These are phyloP conservation scores for Eragrostis nindensis DNA, from an alignment of 176 grass and related monocot genomes.

Conservation along the genomic window DNA sequence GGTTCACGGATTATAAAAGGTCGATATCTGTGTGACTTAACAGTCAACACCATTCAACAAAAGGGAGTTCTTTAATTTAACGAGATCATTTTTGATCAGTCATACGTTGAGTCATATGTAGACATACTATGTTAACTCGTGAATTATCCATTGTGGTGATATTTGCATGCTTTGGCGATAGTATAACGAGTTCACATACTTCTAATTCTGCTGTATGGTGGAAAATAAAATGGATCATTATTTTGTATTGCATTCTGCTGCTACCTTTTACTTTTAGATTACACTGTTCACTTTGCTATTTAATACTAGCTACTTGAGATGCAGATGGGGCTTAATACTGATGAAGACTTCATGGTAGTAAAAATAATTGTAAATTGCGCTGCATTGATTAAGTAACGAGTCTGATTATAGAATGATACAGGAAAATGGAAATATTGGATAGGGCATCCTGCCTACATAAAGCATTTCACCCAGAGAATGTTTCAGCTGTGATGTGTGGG, in stretches of 20 bases:
- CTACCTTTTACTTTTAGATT: conserved; percentile 2
- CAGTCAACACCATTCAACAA: background rate
- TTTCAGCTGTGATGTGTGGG: background rate
- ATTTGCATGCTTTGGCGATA: conserved; percentile 22
- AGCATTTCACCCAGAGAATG: background rate
- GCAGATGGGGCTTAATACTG: background rate
- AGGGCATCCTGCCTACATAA: background rate
- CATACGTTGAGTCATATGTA: background rate
- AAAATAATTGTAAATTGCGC: too few relatives aligned
- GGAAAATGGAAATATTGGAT: background rate
- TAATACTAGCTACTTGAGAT: background rate
- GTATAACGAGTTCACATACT: background rate
- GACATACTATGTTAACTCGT: background rate
- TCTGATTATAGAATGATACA: background rate
- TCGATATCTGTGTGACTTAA: background rate
- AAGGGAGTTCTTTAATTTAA: background rate
- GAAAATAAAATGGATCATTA: background rate
- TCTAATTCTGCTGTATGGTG: too few relatives aligned
- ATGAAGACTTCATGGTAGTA: too few relatives aligned
- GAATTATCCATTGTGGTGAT: background rate
- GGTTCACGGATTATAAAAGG: background rate
- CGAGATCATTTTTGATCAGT: background rate
- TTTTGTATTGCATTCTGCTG: background rate
- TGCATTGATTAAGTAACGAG: too few relatives aligned
- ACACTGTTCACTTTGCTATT: background rate